A percentile compares a stretch with the other conserved stretches of the same genome.
Conservation (phyloP, 23 red algal genomes). For the Gracilaria domingensis region DNA sequence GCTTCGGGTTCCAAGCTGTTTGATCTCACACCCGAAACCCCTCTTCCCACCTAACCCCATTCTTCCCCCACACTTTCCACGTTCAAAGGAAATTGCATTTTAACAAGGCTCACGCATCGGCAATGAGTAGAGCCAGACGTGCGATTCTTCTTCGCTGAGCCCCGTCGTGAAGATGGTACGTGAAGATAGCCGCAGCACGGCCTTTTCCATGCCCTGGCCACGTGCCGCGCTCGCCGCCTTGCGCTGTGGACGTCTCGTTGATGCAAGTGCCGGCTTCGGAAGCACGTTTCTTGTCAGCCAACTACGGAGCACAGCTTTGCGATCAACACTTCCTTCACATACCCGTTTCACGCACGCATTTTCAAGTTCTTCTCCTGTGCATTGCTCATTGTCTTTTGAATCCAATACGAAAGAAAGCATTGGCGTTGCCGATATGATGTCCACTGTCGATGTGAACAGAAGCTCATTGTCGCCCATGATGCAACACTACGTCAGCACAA, state of each 20-base stretch:
- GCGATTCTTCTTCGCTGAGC: background rate
- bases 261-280: background rate
- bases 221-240: background rate
- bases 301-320: background rate
- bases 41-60: too few relatives aligned
- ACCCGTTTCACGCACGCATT: background rate
- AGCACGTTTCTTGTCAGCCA: background rate
- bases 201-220: conserved; percentile 1
- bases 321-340: background rate
- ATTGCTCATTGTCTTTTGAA: background rate
- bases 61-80: too few relatives aligned
- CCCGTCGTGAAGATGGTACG: background rate
- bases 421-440: background rate
- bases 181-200: background rate
- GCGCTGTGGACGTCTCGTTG: background rate
- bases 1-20: too few relatives aligned
- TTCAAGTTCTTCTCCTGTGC: background rate
- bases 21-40: too few relatives aligned
- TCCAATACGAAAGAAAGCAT: background rate
- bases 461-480: conserved; percentile 81
- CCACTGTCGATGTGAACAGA: conserved; percentile 35
- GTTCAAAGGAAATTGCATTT: too few relatives aligned
- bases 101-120: too few relatives aligned
- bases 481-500: conserved; percentile 80
- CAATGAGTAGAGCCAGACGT: too few relatives aligned